Percentiles rank a stretch among this genome's conserved stretches.
These are phyloP conservation scores for Lentinula raphanica DNA, from an alignment of 768 basidiomycete genomes.

Conservation along the genomic window DNA sequence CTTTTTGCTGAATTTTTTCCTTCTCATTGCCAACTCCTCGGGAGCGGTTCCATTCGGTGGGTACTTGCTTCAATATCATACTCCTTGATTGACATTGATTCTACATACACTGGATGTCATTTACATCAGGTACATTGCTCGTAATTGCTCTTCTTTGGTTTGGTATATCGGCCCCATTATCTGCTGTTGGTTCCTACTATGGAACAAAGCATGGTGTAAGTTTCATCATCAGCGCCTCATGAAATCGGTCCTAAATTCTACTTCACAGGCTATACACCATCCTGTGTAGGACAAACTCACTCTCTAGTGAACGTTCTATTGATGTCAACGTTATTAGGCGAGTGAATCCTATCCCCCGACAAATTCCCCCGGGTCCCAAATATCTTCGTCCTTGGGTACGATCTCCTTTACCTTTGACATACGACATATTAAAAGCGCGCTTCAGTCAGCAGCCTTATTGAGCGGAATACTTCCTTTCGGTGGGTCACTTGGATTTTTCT, in stretches of 20 bases:
- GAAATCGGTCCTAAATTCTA: background rate
- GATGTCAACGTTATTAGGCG: constrained; percentile 26
- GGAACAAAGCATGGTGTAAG: constrained; percentile 84
- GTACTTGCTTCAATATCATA: constrained; percentile 8
- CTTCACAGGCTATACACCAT: constrained; percentile 57
- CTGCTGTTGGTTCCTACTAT: constrained; percentile 78
- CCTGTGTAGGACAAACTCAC: constrained; percentile 44
- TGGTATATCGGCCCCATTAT: constrained; percentile 88
- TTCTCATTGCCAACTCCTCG: constrained; percentile 79
- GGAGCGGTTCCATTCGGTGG: constrained; percentile 94
- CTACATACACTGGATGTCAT: background rate
- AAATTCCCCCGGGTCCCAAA: constrained; percentile 83
- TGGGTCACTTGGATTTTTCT: constrained; percentile 22
- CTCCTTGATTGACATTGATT: background rate
- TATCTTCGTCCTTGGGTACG: constrained; percentile 79
- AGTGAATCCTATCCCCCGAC: constrained; percentile 92
- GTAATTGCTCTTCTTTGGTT: constrained; percentile 87
- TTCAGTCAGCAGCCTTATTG: constrained; percentile 66
- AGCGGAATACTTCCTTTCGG: constrained; percentile 91
- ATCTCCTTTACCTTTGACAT: constrained; percentile 9
- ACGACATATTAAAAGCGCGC: constrained; percentile 1
- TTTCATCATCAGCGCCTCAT: background rate
- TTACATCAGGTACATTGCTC: constrained; percentile 66
- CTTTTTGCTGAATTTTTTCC: constrained; percentile 88
- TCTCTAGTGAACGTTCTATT: background rate